phyloP scores from a whole-genome alignment of 306 rosid genomes.

The Vachellia pachyceras region DNA sequence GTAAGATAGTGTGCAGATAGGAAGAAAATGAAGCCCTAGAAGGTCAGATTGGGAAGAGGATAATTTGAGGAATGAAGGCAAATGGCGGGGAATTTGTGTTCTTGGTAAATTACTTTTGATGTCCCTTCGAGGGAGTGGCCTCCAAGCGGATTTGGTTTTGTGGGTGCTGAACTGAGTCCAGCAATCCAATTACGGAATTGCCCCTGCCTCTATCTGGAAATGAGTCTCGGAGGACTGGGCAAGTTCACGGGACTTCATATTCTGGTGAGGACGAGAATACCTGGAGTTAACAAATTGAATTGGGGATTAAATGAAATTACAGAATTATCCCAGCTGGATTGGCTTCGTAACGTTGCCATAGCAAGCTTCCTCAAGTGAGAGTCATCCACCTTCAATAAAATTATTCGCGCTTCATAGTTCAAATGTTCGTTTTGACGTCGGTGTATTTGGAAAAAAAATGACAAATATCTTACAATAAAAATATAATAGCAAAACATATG shows the following conservation, averaged over 20 bases:
- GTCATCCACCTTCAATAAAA: not conserved
- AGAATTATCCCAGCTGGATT: not conserved
- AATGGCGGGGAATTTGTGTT: conserved; percentile 90
- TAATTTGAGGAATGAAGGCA: conserved; percentile 42
- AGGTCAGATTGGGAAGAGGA: conserved; percentile 58
- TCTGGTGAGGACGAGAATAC: not conserved
- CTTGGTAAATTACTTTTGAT: conserved; percentile 44
- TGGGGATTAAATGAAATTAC: not conserved
- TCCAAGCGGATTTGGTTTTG: conserved; percentile 45
- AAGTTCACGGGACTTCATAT: not conserved
- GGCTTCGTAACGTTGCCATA: not conserved
- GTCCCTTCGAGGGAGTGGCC: conserved; percentile 30
- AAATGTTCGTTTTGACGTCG: not conserved
- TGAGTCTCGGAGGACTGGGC: not conserved
- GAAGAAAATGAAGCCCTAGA: conserved; percentile 52
- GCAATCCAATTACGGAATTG: conserved; percentile 1
- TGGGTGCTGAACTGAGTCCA: conserved; percentile 23
- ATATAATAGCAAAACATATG: too few relatives aligned
- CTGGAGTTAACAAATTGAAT: not conserved
- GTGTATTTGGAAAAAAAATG: not conserved
- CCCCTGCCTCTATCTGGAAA: conserved; percentile 23
- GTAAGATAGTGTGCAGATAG: not conserved
- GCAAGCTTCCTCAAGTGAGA: not conserved
- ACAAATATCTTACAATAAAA: not conserved
- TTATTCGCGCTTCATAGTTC: not conserved